Evolutionary conservation across 441 rosid species (phyloP).

Genomic region (Biscutella laevigata): DNA sequence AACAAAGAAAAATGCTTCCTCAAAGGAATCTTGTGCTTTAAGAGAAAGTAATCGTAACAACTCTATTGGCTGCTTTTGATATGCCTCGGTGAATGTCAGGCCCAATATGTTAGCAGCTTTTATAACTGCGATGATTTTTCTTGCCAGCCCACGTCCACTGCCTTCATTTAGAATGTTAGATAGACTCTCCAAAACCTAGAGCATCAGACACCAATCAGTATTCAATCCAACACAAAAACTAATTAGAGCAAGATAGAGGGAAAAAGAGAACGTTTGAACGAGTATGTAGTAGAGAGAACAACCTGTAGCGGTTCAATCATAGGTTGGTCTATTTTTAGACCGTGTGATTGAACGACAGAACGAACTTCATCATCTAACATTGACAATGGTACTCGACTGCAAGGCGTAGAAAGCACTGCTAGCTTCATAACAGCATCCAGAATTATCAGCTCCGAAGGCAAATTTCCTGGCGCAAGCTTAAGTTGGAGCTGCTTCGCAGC

Average conservation of each 20-base stretch:
- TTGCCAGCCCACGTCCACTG: slow-evolving; percentile 78
- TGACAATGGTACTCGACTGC: slow-evolving; percentile 33
- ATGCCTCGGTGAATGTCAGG: slow-evolving; percentile 84
- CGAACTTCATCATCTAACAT: slow-evolving; percentile 60
- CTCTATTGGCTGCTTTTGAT: slow-evolving; percentile 79
- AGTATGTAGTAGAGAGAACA: slow-evolving; percentile 9
- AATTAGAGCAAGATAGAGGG: neutral
- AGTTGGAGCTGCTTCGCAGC: slow-evolving; percentile 98
- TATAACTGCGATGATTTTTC: slow-evolving; percentile 74
- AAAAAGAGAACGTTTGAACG: neutral
- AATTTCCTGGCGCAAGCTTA: slow-evolving; percentile 70
- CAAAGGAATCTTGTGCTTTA: slow-evolving; percentile 97
- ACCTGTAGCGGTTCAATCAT: slow-evolving; percentile 70
- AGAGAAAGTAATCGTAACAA: slow-evolving; percentile 91
- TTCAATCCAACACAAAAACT: neutral
- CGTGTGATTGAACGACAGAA: slow-evolving; percentile 50
- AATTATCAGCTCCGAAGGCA: slow-evolving; percentile 69
- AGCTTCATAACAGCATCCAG: slow-evolving; percentile 79
- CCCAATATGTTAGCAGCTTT: slow-evolving; percentile 88
- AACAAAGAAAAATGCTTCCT: slow-evolving; percentile 79
- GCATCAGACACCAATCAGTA: slow-evolving; percentile 11
- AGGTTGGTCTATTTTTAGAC: slow-evolving; percentile 34
- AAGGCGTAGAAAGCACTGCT: slow-evolving; percentile 67
- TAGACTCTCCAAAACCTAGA: slow-evolving; percentile 75
- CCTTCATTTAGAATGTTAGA: slow-evolving; percentile 65